Conservation (phyloP, 495 filamentous ascomycete genomes). For the Parathielavia appendiculata region DNA sequence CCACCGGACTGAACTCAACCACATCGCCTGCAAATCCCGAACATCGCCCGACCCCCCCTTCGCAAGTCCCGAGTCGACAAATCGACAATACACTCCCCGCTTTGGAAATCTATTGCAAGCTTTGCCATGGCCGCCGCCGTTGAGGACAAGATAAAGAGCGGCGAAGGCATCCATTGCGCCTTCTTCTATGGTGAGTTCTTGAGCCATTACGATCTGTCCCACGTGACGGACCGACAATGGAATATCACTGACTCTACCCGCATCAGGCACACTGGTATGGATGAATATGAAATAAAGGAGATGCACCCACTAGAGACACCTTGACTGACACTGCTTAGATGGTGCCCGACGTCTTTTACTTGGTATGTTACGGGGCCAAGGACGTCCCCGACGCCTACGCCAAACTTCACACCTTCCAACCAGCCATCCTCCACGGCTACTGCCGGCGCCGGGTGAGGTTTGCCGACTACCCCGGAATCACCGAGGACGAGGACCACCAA, state of each 20-base stretch:
- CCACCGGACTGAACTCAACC: too few relatives aligned
- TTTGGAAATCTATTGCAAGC: background rate
- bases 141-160: slow-evolving; percentile 8
- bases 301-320: background rate
- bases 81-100: background rate
- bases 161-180: slow-evolving; percentile 40
- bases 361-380: slow-evolving; percentile 64
- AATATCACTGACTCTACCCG: too few relatives aligned
- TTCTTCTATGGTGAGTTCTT: slow-evolving; percentile 61
- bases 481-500: slow-evolving; percentile 45
- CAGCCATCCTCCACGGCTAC: slow-evolving; percentile 70
- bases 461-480: slow-evolving; percentile 84
- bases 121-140: background rate
- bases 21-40: too few relatives aligned
- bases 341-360: slow-evolving; percentile 74
- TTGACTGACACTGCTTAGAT: slow-evolving; percentile 46
- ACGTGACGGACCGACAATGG: too few relatives aligned
- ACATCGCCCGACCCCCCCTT: background rate
- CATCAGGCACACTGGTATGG: slow-evolving; percentile 37
- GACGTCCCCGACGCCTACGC: slow-evolving; percentile 20
- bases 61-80: background rate
- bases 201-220: too few relatives aligned
- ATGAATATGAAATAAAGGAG: background rate
- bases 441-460: slow-evolving; percentile 52
- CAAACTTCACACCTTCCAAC: slow-evolving; percentile 56